These are phyloP conservation scores for Neonectria ditissima DNA, from an alignment of 2,329 filamentous ascomycete species.

Conservation along the genomic window DNA sequence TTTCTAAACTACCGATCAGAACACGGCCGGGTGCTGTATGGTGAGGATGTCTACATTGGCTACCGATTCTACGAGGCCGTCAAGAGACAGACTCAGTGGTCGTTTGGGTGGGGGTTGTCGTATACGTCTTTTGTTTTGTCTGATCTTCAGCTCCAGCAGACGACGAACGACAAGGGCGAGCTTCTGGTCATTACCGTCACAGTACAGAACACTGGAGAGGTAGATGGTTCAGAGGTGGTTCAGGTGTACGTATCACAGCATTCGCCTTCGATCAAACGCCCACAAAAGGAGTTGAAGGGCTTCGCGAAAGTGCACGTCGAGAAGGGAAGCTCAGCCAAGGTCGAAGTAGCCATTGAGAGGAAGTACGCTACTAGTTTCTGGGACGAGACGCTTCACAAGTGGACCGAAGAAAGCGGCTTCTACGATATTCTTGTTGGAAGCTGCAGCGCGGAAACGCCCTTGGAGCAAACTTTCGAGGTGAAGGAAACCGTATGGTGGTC, in stretches of 20 bases:
- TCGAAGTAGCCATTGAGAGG: background rate
- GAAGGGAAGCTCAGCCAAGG: background rate
- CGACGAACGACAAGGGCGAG: background rate
- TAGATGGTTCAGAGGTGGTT: slow-evolving; percentile 10
- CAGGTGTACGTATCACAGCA: slow-evolving; percentile 16
- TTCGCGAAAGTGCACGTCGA: slow-evolving; percentile 3
- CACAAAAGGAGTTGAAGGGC: slow-evolving; percentile 14
- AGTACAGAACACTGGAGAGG: slow-evolving; percentile 3
- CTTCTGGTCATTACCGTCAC: background rate
- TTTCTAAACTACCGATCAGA: slow-evolving; percentile 25
- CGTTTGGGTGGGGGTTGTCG: slow-evolving; percentile 76
- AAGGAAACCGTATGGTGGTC: background rate
- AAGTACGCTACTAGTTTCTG: slow-evolving; percentile 14
- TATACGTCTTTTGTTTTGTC: slow-evolving; percentile 69
- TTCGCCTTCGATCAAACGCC: slow-evolving; percentile 13
- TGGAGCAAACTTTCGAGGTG: background rate
- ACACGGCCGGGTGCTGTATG: slow-evolving; percentile 57
- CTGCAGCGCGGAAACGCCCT: background rate
- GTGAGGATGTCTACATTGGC: slow-evolving; percentile 78
- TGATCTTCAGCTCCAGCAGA: background rate
- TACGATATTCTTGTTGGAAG: slow-evolving; percentile 9
- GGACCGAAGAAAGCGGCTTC: slow-evolving; percentile 3
- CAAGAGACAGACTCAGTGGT: slow-evolving; percentile 63
- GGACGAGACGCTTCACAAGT: slow-evolving; percentile 9
- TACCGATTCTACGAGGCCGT: slow-evolving; percentile 74